Conservation (phyloP, 768 basidiomycete species). For the Megacollybia marginata region DNA sequence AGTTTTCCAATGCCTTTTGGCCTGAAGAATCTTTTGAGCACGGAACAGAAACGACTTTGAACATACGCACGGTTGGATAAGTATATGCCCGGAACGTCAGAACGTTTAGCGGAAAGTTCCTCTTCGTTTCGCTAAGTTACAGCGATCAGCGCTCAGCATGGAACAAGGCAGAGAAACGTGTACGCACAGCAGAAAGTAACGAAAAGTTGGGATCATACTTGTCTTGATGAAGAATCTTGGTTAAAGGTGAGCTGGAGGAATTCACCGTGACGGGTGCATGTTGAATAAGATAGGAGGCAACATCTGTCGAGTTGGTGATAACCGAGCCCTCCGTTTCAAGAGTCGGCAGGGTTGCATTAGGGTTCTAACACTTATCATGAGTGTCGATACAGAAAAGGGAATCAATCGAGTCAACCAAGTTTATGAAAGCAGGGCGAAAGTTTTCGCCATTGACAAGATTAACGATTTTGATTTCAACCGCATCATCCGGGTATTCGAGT, state of each 20-base stretch:
- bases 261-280: slow-evolving; percentile 29
- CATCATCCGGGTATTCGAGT: slow-evolving; percentile 27
- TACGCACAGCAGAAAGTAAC: slow-evolving; percentile 29
- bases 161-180: background rate
- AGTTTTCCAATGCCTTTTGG: slow-evolving; percentile 32
- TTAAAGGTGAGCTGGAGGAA: slow-evolving; percentile 24
- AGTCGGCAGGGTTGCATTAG: slow-evolving; percentile 35
- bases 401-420: slow-evolving; percentile 18
- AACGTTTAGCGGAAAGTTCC: slow-evolving; percentile 31
- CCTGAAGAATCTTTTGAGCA: slow-evolving; percentile 19
- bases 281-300: slow-evolving; percentile 31
- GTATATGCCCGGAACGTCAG: slow-evolving; percentile 25
- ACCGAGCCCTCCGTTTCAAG: slow-evolving; percentile 25
- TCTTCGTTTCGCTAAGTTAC: slow-evolving; percentile 34
- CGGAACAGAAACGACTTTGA: background rate
- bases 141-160: background rate
- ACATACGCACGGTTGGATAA: slow-evolving; percentile 32
- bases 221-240: slow-evolving; percentile 35
- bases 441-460: slow-evolving; percentile 42
- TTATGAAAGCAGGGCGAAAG: slow-evolving; percentile 37
- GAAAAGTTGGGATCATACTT: slow-evolving; percentile 46
- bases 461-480: slow-evolving; percentile 26
- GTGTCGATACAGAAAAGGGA: background rate
- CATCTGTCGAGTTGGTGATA: slow-evolving; percentile 33
- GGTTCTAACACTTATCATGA: slow-evolving; percentile 25